These are phyloP conservation scores for Dothidotthia symphoricarpi DNA, from an alignment of 2,329 filamentous ascomycete genomes.

Conservation along the genomic window DNA sequence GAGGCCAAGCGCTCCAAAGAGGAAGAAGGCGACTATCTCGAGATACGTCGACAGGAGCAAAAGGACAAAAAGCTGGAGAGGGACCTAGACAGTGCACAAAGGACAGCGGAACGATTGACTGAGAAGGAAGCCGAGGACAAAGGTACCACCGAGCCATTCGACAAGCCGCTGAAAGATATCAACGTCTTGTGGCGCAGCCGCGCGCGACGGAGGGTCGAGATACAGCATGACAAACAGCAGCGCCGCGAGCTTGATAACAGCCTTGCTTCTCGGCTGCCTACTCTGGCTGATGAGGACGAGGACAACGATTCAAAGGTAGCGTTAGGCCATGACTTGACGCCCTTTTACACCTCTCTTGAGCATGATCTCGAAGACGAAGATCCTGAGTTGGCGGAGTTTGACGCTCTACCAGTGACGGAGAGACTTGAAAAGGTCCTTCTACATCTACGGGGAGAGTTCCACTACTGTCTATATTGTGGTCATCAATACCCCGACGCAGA, in stretches of 20 bases:
- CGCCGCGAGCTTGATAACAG: constrained; percentile 30
- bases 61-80: constrained; percentile 56
- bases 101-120: constrained; percentile 75
- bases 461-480: constrained; percentile 98
- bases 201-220: constrained; percentile 66
- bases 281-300: constrained; percentile 60
- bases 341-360: constrained; percentile 54
- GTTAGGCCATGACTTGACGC: constrained; percentile 57
- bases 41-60: constrained; percentile 33
- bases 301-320: constrained; percentile 72
- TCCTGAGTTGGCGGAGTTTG: constrained; percentile 75
- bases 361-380: constrained; percentile 77
- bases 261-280: constrained; percentile 55
- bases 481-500: constrained; percentile 68
- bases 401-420: constrained; percentile 65
- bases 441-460: constrained; percentile 67
- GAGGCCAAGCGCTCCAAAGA: constrained; percentile 49
- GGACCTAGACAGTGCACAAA: constrained; percentile 74
- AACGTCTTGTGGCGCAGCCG: constrained; percentile 79
- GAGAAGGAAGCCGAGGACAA: constrained; percentile 27
- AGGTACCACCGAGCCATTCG: constrained; percentile 24
- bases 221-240: constrained; percentile 58
- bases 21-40: constrained; percentile 39
- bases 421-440: constrained; percentile 64
- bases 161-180: constrained; percentile 62